Base-by-base conservation (phyloP, 371 early-diverging fungal species). In the Nematocida parisii region DNA sequence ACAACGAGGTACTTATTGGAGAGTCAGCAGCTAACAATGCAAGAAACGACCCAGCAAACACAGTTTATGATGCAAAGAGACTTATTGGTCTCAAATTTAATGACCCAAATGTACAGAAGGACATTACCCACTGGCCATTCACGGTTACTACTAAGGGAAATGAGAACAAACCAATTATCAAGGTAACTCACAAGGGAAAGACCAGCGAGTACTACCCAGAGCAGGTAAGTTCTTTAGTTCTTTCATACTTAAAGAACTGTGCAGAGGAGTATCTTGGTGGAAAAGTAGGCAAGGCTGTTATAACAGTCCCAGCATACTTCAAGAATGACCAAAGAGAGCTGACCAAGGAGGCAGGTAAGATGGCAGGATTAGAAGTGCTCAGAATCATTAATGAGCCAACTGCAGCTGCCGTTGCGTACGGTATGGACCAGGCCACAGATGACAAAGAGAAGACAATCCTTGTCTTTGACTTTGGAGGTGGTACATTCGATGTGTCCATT, bases 341-440 rank as follows among this genome's bases (percentile, higher is more conserved):
- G 18, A 88, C 87, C 5, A 84, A 84, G 62, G 72, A 80, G 60
- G 87, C 89, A 33, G 86, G 84, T 24, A 44, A 20, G 22, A 83
- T 85, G 52, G 88, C 86, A 42, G 84, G 83, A 57, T 82, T 87
- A 39, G 75, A 87, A 11, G 80, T 72, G 4, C 72, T 84, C 54
- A 82, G 74, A 62, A 75, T 84, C 42, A 58, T 82, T 47, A 83
- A 82, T 55, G 96, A 96, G 90, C 96, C 96, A 80, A 94, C 95
- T 42, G 96, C 96, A 62, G 96, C 96, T 66, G 96, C 96, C 85
- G 93, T 95, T 81, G 94, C 96, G 77, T 95, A 95, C 88, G 95
- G 94, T 86, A 89, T 94, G 75, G 85, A 72, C 20, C 82, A 84
- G 67, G 93, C 92, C 89, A 94, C 92, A 89, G 42, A 50, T 3